A percentile compares a stretch with the other conserved stretches of the same genome.
These are phyloP conservation scores for Celoporthe dispersa DNA, from an alignment of 2,329 filamentous ascomycete genomes.

Conservation along the genomic window DNA sequence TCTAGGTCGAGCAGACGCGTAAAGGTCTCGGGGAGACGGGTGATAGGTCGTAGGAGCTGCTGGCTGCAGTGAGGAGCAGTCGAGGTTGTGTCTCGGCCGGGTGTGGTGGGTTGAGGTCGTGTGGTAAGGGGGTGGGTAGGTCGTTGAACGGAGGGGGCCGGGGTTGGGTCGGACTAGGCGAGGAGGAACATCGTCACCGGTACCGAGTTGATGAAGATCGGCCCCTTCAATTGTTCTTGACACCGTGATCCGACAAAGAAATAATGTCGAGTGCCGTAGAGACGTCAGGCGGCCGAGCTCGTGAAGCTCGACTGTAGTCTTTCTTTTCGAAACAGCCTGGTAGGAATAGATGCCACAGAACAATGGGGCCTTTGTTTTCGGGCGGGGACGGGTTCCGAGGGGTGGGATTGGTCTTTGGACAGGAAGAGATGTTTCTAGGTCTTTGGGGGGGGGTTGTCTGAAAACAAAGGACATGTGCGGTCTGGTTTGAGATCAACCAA, in stretches of 20 bases:
- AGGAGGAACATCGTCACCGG: conserved; percentile 20
- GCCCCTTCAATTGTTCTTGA: conserved; percentile 1
- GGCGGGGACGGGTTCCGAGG: neutral
- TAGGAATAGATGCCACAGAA: conserved; percentile 4
- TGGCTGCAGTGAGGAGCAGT: neutral
- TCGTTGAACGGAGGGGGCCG: no score
- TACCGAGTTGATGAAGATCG: conserved; percentile 12
- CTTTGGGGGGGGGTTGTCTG: neutral
- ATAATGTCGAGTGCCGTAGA: neutral
- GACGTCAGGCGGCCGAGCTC: neutral
- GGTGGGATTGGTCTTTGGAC: neutral
- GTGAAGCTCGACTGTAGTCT: neutral
- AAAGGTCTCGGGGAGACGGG: neutral
- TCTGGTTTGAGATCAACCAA: neutral
- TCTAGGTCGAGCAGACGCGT: conserved; percentile 2
- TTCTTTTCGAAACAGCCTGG: neutral
- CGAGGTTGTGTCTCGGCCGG: neutral
- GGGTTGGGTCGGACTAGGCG: conserved; percentile 13
- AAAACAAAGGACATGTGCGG: neutral
- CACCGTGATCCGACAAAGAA: conserved; percentile 5
- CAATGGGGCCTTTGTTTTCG: neutral
- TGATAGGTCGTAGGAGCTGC: neutral
- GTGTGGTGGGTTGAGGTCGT: neutral
- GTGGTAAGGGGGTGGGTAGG: neutral
- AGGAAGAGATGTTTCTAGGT: neutral